phyloP scores from a whole-genome alignment of 306 rosid genomes.

The Glycine tomentella region DNA sequence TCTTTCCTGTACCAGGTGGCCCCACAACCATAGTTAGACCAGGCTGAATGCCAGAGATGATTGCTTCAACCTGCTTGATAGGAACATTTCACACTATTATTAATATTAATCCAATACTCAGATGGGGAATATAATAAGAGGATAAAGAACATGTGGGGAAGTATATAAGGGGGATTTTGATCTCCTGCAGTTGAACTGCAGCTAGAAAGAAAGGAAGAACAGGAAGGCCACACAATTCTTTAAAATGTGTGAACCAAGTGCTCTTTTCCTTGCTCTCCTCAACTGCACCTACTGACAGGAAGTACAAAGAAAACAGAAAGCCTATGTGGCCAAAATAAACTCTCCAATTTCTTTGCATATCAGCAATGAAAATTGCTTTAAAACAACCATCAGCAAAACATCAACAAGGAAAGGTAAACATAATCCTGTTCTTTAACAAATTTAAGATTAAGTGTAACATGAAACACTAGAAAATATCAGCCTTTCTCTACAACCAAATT shows the following conservation, averaged over 20 bases:
- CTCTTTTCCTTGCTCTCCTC: slow-evolving; percentile 13
- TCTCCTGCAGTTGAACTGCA: slow-evolving; percentile 19
- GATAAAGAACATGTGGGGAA: slow-evolving; percentile 3
- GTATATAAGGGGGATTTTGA: not conserved
- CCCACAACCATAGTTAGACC: slow-evolving; percentile 99
- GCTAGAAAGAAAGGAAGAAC: slow-evolving; percentile 20
- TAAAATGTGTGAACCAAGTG: slow-evolving; percentile 12
- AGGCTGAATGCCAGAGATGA: slow-evolving; percentile 94
- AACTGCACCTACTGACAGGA: slow-evolving; percentile 17
- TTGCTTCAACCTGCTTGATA: slow-evolving; percentile 76
- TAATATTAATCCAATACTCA: slow-evolving; percentile 13
- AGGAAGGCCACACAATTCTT: not conserved
- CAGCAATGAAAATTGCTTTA: slow-evolving; percentile 14
- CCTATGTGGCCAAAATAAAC: slow-evolving; percentile 13
- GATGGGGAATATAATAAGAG: slow-evolving; percentile 1
- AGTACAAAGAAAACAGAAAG: not conserved
- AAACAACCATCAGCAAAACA: slow-evolving; percentile 22
- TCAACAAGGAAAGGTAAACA: not conserved
- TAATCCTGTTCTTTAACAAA: slow-evolving; percentile 9
- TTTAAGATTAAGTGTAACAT: not conserved
- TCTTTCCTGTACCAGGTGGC: slow-evolving; percentile 99
- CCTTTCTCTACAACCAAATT: no score
- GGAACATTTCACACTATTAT: slow-evolving; percentile 25
- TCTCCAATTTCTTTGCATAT: slow-evolving; percentile 15
- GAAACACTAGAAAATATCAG: no score